These are phyloP conservation scores for Microbotryum scabiosae DNA, from an alignment of 1,284 basidiomycete species.

Conservation along the genomic window DNA sequence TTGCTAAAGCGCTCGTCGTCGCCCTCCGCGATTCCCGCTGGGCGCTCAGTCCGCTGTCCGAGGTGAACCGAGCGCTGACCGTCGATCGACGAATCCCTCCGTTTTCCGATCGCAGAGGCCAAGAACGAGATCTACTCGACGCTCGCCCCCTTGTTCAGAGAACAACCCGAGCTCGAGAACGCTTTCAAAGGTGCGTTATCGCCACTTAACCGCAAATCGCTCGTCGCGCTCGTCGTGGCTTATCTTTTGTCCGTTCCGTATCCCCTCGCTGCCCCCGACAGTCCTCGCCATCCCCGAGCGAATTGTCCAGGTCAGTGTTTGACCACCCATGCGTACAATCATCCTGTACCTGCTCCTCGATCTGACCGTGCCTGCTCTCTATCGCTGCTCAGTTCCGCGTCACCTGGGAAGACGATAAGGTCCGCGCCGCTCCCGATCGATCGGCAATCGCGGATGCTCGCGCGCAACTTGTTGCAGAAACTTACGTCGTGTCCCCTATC, in stretches of 20 bases:
- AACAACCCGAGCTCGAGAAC: constrained; percentile 62
- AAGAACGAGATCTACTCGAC: constrained; percentile 48
- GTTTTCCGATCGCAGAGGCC: constrained; percentile 39
- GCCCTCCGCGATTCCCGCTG: not conserved
- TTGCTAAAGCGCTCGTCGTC: not conserved
- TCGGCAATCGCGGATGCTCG: not conserved
- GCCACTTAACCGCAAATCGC: not conserved
- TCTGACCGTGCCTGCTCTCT: not conserved
- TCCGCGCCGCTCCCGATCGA: constrained; percentile 5
- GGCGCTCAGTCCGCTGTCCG: not conserved
- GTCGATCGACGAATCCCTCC: not conserved
- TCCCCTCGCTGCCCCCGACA: not conserved
- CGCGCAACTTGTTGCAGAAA: too few species aligned
- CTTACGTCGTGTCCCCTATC: too few species aligned
- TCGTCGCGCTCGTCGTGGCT: not conserved
- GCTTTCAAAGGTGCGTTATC: constrained; percentile 53
- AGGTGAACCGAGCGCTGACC: not conserved
- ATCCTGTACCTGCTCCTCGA: constrained; percentile 10
- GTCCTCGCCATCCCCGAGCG: constrained; percentile 59
- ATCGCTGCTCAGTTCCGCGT: constrained; percentile 54
- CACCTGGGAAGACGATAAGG: constrained; percentile 64
- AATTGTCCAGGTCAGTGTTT: constrained; percentile 47
- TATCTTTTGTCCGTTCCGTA: not conserved
- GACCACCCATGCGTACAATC: not conserved
- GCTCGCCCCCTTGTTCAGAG: constrained; percentile 58